These are phyloP conservation scores for Cochlearia excelsa DNA, from an alignment of 345 rosid species.

Conservation along the genomic window DNA sequence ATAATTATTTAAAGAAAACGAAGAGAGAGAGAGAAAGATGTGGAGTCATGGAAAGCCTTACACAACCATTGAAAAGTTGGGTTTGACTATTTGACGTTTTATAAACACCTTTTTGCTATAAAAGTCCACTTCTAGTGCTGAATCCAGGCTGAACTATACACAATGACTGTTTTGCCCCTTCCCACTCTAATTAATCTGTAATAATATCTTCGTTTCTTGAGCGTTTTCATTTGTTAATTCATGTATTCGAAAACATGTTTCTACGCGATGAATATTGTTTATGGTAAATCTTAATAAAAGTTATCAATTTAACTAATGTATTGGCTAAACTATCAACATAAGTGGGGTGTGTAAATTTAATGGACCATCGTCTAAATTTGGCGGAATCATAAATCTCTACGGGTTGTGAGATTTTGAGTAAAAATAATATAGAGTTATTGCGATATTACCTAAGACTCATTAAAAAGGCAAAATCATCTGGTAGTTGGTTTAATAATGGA, in stretches of 20 bases:
- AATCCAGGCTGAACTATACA: neutral
- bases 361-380: constrained; percentile 28
- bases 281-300: no score
- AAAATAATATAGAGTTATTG: constrained; percentile 24
- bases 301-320: no score
- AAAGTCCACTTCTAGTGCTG: constrained; percentile 30
- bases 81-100: constrained; percentile 30
- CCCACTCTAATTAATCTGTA: neutral
- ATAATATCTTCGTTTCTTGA: neutral
- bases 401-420: constrained; percentile 35
- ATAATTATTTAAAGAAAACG: neutral
- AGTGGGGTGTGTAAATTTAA: neutral
- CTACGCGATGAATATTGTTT: constrained; percentile 6
- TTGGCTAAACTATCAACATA: no score
- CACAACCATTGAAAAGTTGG: constrained; percentile 31
- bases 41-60: constrained; percentile 45
- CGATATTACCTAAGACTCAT: constrained; percentile 33
- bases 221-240: constrained; percentile 1
- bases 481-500: constrained; percentile 18
- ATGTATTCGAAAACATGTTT: constrained; percentile 25
- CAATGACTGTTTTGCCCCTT: constrained; percentile 20
- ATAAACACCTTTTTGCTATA: constrained; percentile 10
- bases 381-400: constrained; percentile 26
- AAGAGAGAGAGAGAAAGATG: constrained; percentile 44
- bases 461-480: constrained; percentile 29